phyloP scores from a whole-genome alignment of 164 flowering plant species.

The Annona squamosa region DNA sequence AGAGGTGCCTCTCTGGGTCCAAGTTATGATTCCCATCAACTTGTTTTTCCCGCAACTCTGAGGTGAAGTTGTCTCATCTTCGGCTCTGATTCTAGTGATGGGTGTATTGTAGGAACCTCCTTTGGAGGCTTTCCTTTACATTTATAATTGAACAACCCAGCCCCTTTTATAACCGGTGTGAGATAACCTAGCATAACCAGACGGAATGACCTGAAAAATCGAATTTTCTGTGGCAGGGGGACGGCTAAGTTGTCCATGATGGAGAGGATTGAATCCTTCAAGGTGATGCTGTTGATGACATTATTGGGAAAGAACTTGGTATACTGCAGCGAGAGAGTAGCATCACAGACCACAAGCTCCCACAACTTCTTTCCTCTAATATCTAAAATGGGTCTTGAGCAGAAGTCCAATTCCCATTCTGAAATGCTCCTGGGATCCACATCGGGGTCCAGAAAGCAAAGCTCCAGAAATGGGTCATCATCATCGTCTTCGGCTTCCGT shows the following conservation, averaged over 20 bases:
- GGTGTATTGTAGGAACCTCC: too few species aligned
- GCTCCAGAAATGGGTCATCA: constrained; percentile 72
- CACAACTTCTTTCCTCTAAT: constrained; percentile 90
- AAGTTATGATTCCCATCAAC: too few species aligned
- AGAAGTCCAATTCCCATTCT: constrained; percentile 96
- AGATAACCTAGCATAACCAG: too few species aligned
- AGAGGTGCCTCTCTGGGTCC: too few species aligned
- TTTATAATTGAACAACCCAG: too few species aligned
- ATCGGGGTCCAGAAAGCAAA: constrained; percentile 76
- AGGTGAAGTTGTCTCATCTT: too few species aligned
- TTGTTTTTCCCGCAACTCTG: too few species aligned
- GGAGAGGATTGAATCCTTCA: constrained; percentile 67
- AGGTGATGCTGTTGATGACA: constrained; percentile 87
- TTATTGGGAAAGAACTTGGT: constrained; percentile 92
- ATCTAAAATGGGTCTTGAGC: constrained; percentile 93
- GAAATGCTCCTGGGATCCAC: constrained; percentile 58
- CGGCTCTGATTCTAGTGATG: too few species aligned
- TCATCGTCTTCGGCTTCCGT: constrained; percentile 23
- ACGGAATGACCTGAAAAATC: constrained; percentile 64
- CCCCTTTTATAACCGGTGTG: too few species aligned
- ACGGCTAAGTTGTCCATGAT: constrained; percentile 59
- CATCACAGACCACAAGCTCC: constrained; percentile 95
- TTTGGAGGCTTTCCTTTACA: too few species aligned
- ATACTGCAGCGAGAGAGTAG: constrained; percentile 72
- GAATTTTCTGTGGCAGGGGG: constrained; percentile 73